These are phyloP conservation scores for Penicillium concentricum DNA, from an alignment of 2,329 filamentous ascomycete genomes.

Conservation along the genomic window DNA sequence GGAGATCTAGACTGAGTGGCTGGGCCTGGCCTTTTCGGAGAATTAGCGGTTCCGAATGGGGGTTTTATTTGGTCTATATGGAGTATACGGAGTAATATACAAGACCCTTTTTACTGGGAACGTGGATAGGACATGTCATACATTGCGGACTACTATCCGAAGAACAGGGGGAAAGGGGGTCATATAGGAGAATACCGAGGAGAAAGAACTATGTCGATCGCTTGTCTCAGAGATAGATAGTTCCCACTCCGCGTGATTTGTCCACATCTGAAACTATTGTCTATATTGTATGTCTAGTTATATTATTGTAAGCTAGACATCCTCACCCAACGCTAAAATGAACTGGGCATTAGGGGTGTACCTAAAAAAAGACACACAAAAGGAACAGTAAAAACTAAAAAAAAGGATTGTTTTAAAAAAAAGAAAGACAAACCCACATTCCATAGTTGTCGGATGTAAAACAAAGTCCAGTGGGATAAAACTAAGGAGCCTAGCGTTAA, in stretches of 20 bases:
- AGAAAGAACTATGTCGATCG: conserved; percentile 3
- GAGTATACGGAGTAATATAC: neutral
- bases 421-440: neutral
- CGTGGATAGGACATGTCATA: neutral
- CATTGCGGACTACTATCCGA: neutral
- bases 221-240: conserved; percentile 8
- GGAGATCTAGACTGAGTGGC: neutral
- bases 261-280: conserved; percentile 12
- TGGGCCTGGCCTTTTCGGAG: neutral
- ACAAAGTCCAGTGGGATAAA: conserved; percentile 3
- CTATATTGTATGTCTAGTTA: neutral
- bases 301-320: conserved; percentile 5
- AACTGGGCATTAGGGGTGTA: neutral
- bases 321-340: neutral
- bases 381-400: neutral
- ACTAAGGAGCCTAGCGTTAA: neutral
- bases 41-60: neutral
- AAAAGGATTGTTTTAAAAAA: neutral
- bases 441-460: conserved; percentile 4
- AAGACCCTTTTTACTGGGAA: neutral
- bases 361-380: neutral
- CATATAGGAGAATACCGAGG: neutral
- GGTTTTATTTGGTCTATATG: too few species aligned
- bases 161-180: neutral
- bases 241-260: neutral